Conservation (phyloP, 768 basidiomycete species). For the Lactifluus volemus region DNA sequence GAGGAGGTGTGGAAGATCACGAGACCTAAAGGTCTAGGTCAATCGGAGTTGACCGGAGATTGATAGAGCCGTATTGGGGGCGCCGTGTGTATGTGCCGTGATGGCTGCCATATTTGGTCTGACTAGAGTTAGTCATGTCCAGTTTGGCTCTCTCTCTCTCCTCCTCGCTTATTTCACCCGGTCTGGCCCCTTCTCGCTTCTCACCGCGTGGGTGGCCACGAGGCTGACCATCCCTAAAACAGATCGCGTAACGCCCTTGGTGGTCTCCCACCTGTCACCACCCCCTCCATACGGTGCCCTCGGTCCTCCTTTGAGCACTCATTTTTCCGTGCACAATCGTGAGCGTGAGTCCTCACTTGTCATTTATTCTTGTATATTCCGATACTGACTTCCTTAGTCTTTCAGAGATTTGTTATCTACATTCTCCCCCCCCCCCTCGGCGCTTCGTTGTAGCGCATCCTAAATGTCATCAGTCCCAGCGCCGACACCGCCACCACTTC, state of each 20-base stretch:
- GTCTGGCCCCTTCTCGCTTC: conserved; percentile 18
- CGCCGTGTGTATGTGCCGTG: no score
- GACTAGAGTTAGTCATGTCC: no score
- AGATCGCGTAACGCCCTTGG: conserved; percentile 8
- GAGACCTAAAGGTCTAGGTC: neutral
- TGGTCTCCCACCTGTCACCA: conserved; percentile 5
- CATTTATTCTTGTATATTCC: neutral
- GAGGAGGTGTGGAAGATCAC: neutral
- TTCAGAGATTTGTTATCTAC: conserved; percentile 10
- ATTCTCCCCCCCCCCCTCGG: neutral
- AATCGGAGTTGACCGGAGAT: neutral
- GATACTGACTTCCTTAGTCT: neutral
- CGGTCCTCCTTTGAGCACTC: conserved; percentile 4
- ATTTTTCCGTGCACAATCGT: conserved; percentile 1
- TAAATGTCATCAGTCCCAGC: conserved; percentile 15
- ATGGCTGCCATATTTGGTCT: no score
- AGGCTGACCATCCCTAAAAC: conserved; percentile 17
- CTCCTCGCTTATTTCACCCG: neutral
- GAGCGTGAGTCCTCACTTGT: conserved; percentile 1
- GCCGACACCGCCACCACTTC: conserved; percentile 12
- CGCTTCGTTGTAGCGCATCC: conserved; percentile 14
- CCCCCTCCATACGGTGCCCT: conserved; percentile 10
- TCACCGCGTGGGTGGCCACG: conserved; percentile 19
- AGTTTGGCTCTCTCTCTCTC: neutral
- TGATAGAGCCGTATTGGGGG: conserved; percentile 11